phyloP scores from a whole-genome alignment of 805 yeast genomes.

The Candida germanica region DNA sequence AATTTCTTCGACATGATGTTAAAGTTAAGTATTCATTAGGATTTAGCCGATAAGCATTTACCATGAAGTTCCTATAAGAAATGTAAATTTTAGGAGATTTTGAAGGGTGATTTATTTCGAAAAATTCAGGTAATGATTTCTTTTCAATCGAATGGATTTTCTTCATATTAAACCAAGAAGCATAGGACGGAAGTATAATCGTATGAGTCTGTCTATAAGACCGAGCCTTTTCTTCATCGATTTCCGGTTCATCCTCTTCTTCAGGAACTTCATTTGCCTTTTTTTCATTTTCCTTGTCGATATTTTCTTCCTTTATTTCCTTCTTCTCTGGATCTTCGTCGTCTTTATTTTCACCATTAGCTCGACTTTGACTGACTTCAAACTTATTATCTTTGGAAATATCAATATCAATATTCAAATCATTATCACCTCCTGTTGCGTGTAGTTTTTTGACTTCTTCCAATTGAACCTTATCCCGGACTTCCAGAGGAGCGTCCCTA shows the following conservation, averaged over 20 bases:
- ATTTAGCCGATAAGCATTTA: constrained; percentile 81
- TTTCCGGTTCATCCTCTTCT: constrained; percentile 11
- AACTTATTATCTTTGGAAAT: neutral
- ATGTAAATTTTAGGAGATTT: constrained; percentile 81
- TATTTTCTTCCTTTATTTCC: neutral
- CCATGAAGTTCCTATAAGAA: constrained; percentile 83
- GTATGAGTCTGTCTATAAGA: constrained; percentile 66
- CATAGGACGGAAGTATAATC: constrained; percentile 81
- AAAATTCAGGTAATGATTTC: constrained; percentile 85
- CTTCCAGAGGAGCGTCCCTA: no score
- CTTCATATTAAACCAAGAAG: constrained; percentile 79
- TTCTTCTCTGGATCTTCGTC: neutral
- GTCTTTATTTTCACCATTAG: neutral
- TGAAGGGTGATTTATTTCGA: constrained; percentile 64
- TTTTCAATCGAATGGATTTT: constrained; percentile 74
- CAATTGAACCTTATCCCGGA: no score
- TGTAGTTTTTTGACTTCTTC: no score
- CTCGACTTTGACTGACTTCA: neutral
- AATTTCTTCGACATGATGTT: constrained; percentile 86
- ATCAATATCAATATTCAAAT: no score
- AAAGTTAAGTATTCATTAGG: constrained; percentile 87
- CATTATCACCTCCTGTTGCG: no score
- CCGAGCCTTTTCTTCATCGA: constrained; percentile 16
- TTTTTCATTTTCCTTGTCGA: constrained; percentile 1
- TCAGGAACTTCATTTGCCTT: no score